These are phyloP conservation scores for Aotearoamyces nothofagi DNA, from an alignment of 2,329 filamentous ascomycete species.

Conservation along the genomic window DNA sequence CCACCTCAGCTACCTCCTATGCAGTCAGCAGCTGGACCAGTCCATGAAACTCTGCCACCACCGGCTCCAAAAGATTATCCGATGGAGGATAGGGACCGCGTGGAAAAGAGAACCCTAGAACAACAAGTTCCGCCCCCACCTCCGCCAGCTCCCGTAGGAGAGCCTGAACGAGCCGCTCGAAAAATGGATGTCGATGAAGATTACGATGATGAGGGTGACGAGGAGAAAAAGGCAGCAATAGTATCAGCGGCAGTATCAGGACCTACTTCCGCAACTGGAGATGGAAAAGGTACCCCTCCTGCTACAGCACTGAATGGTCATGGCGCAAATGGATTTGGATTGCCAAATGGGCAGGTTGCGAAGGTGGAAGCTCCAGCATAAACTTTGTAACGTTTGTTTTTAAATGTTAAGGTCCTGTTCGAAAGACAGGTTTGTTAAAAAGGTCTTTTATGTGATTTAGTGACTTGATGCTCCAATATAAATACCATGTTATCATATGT, in stretches of 20 bases:
- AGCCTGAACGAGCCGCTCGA: slow-evolving; percentile 69
- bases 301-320: slow-evolving; percentile 16
- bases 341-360: slow-evolving; percentile 14
- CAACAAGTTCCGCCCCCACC: slow-evolving; percentile 20
- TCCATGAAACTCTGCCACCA: slow-evolving; percentile 33
- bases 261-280: slow-evolving; percentile 23
- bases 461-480: too few species aligned
- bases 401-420: too few species aligned
- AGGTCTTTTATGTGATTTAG: too few species aligned
- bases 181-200: slow-evolving; percentile 98
- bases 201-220: slow-evolving; percentile 88
- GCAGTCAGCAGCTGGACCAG: slow-evolving; percentile 40
- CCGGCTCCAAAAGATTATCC: slow-evolving; percentile 31
- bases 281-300: slow-evolving; percentile 36
- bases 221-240: slow-evolving; percentile 52
- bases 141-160: slow-evolving; percentile 37
- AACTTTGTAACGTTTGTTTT: slow-evolving; percentile 1
- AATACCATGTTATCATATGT: too few species aligned
- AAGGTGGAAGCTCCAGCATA: slow-evolving; percentile 15
- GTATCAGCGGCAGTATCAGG: slow-evolving; percentile 28
- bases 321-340: slow-evolving; percentile 15
- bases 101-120: slow-evolving; percentile 3
- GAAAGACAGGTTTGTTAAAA: too few species aligned
- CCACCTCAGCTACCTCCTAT: slow-evolving; percentile 44
- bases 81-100: slow-evolving; percentile 36